Base-by-base conservation (phyloP, 345 rosid genomes). In the Leavenworthia alabamica region DNA sequence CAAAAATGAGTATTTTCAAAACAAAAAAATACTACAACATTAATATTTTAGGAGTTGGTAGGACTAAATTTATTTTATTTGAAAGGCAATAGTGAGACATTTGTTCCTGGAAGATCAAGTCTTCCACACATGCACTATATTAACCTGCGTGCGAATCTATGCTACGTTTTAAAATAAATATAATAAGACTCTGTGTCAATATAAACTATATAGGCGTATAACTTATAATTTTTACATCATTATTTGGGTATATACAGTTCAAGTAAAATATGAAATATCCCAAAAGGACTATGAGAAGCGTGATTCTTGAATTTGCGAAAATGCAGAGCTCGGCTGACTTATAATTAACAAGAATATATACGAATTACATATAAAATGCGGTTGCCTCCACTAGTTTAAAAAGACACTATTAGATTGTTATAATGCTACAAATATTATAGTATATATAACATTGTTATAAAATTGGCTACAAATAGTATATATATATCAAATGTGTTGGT, bases 271-370 rank as follows among this genome's bases (percentile, higher is more conserved):
- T 39, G 49, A 47, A 56, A 47, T 62, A 55, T 70, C 74, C 52
- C 69, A 70, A 64, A 70, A 70, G 69, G 69, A 61, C 62, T 62
- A 70, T 55, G 69, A 62, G 69, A 70, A 62, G 74, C 74, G 64
- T 70, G 74, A 62, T 62, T 70, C 74, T 70, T 56, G 69, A 62
- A 29, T 37, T 54, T 62, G 63, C 57, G 43, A 54, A 53, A 61
- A 35, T 62, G 29, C 68, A 36, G 45, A 44, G 48, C 19, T 43
- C 0, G 4, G 33, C 23, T 61, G 28, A 33, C 16, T 52, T 50
- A 20, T 31, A 57, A 4, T 39, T 24, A 26, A 8, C 35, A 33
- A 35, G 19, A n/a, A n/a, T n/a, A n/a, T n/a, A n/a, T n/a, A n/a
- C n/a, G n/a, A n/a, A n/a, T n/a, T n/a, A n/a, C n/a, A n/a, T n/a